Conservation (phyloP, 2,329 filamentous ascomycete genomes). For the Cercospora nicotianae region DNA sequence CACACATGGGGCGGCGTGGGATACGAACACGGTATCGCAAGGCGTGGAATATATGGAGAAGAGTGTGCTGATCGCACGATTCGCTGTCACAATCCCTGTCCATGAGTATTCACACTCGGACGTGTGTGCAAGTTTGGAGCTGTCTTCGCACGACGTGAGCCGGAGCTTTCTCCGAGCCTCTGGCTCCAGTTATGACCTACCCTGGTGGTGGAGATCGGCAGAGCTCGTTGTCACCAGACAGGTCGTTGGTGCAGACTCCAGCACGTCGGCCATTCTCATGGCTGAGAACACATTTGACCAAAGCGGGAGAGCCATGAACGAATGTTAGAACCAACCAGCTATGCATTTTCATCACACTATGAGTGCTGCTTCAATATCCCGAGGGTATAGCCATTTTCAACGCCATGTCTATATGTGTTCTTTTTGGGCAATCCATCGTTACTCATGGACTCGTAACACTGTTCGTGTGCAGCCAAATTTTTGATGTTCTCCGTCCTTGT, state of each 20-base stretch:
- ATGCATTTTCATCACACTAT: not conserved
- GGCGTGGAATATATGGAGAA: not conserved
- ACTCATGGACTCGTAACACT: slow-evolving; percentile 14
- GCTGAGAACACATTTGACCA: no score
- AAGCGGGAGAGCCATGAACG: not conserved
- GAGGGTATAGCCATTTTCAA: slow-evolving; percentile 1
- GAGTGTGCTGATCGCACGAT: not conserved
- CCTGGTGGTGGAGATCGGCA: not conserved
- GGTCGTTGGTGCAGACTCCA: not conserved
- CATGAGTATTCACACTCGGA: not conserved
- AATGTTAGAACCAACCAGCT: not conserved
- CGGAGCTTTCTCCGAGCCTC: not conserved
- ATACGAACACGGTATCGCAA: no score
- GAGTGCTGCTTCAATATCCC: not conserved
- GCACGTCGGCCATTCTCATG: not conserved
- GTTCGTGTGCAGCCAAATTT: slow-evolving; percentile 25
- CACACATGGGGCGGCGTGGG: no score
- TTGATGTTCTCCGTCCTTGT: slow-evolving; percentile 30
- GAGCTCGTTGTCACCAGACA: not conserved
- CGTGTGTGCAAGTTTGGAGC: not conserved
- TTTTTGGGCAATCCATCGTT: not conserved
- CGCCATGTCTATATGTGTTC: not conserved
- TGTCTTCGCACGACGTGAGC: not conserved
- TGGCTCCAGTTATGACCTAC: not conserved
- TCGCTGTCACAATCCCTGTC: not conserved